phyloP scores from a whole-genome alignment of 192 early-diverging fungal species.

The Geosiphon pyriformis region DNA sequence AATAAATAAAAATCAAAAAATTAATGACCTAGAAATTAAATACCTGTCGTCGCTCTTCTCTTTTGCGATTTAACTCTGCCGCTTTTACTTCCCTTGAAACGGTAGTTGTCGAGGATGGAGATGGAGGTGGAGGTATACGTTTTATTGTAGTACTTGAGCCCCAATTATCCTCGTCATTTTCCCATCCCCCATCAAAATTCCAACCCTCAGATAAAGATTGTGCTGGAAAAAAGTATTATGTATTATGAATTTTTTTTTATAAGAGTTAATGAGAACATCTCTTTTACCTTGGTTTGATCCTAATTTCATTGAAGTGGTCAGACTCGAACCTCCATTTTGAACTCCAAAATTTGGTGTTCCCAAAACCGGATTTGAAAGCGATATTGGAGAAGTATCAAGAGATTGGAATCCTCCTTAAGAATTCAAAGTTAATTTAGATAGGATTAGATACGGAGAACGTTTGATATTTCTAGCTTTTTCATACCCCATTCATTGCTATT shows the following conservation, averaged over 20 bases:
- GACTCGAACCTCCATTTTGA: not conserved
- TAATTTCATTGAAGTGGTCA: not conserved
- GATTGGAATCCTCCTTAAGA: not conserved
- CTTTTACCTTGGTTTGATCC: not conserved
- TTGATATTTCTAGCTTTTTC: no score
- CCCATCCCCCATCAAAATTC: constrained; percentile 23
- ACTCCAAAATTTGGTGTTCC: not conserved
- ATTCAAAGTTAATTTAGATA: no score
- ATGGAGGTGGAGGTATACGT: not conserved
- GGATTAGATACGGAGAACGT: no score
- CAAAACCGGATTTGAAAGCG: not conserved
- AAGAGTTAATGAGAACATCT: no score
- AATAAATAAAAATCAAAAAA: not conserved
- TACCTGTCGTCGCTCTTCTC: constrained; percentile 48
- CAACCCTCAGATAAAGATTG: constrained; percentile 17
- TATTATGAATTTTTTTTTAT: no score
- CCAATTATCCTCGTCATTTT: constrained; percentile 19
- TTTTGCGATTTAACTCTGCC: constrained; percentile 44
- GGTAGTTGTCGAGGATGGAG: constrained; percentile 6
- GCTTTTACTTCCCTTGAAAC: constrained; percentile 42
- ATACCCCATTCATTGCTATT: not conserved
- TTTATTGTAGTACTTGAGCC: constrained; percentile 18
- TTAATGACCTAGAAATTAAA: not conserved
- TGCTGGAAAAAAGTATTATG: not conserved
- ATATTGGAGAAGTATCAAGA: not conserved